Evolutionary conservation across 2,329 filamentous ascomycete species (phyloP).

Genomic region (Leptographium lundbergii): DNA sequence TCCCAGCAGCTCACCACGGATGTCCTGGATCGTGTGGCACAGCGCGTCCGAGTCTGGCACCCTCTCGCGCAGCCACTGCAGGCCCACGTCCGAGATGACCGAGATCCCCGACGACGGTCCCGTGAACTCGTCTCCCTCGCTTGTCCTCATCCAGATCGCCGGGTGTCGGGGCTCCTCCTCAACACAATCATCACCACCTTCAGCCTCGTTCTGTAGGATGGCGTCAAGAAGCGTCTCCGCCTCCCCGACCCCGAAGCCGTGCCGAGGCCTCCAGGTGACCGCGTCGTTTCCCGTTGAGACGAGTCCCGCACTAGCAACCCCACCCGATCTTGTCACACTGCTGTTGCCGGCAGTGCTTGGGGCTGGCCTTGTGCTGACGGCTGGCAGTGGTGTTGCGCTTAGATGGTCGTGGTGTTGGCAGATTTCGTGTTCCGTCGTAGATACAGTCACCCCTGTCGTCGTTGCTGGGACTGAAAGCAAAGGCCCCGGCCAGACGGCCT

Average conservation of each 20-base stretch:
- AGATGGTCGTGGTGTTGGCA: not conserved
- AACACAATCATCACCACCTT: not conserved
- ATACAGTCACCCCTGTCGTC: not conserved
- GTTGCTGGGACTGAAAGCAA: not conserved
- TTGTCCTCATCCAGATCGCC: constrained; percentile 3
- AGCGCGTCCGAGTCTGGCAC: constrained; percentile 1
- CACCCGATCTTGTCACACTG: not conserved
- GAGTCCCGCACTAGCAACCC: not conserved
- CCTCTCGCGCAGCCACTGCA: constrained; percentile 19
- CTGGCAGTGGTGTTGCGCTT: not conserved
- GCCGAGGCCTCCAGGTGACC: not conserved
- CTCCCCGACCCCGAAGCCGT: not conserved
- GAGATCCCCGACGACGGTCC: constrained; percentile 5
- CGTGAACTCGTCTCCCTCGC: constrained; percentile 5
- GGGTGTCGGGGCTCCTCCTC: not conserved
- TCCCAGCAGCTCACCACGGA: constrained; percentile 1
- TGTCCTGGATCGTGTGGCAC: constrained; percentile 3
- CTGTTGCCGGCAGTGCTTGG: not conserved
- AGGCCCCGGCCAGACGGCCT: not conserved
- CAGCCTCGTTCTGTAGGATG: not conserved
- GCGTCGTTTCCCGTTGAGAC: not conserved
- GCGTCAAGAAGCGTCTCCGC: not conserved
- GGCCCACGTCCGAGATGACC: constrained; percentile 9
- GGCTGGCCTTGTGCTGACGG: not conserved
- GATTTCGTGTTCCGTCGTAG: not conserved